These are phyloP conservation scores for rapeseed (Brassica napus) DNA, from an alignment of 345 rosid genomes.

Conservation along the genomic window Da-Ae NC_063447.1:10234501-10235000, in stretches of 20 bases:
- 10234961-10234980: background rate
- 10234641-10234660: slow-evolving; percentile 44
- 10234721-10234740: slow-evolving; percentile 51
- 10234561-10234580: slow-evolving; percentile 68
- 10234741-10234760: slow-evolving; percentile 37
- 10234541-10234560: slow-evolving; percentile 40
- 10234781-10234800: too few species aligned
- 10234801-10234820: background rate
- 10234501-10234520: background rate
- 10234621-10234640: slow-evolving; percentile 38
- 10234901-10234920: slow-evolving; percentile 12
- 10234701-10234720: slow-evolving; percentile 47
- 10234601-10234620: slow-evolving; percentile 52
- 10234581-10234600: slow-evolving; percentile 72
- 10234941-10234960: background rate
- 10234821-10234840: background rate
- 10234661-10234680: slow-evolving; percentile 42
- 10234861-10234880: slow-evolving; percentile 28
- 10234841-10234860: background rate
- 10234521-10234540: background rate
- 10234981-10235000: background rate
- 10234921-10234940: background rate
- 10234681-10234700: slow-evolving; percentile 53
- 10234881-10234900: background rate
- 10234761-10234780: background rate